phyloP scores from a whole-genome alignment of 768 basidiomycete species.

The Mrakia blollopis region DNA sequence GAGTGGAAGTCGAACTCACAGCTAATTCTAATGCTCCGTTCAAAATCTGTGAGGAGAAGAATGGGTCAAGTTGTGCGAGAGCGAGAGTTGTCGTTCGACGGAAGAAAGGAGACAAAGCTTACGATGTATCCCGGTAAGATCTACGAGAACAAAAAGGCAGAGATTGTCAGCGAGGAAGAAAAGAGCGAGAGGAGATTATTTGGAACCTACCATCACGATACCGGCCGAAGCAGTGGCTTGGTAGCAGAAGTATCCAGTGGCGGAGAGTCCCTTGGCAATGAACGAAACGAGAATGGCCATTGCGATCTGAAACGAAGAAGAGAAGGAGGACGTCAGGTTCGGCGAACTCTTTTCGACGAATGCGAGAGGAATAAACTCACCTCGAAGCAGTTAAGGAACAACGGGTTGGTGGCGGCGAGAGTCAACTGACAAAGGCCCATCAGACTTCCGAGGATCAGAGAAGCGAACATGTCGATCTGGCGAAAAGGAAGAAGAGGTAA shows the following conservation, averaged over 20 bases:
- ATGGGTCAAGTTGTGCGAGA: no score
- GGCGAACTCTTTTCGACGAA: neutral
- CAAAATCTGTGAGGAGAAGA: neutral
- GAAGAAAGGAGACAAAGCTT: neutral
- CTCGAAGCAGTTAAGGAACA: constrained; percentile 31
- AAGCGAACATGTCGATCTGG: constrained; percentile 26
- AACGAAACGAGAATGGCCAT: constrained; percentile 33
- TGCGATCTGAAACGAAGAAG: constrained; percentile 13
- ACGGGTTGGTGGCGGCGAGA: constrained; percentile 24
- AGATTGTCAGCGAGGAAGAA: neutral
- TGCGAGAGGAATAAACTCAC: neutral
- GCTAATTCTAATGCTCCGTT: constrained; percentile 24
- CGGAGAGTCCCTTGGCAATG: constrained; percentile 24
- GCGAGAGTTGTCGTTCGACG: no score
- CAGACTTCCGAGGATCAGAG: constrained; percentile 24
- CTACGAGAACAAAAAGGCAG: neutral
- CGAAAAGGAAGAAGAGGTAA: no score
- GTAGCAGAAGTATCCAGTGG: constrained; percentile 31
- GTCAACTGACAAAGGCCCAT: constrained; percentile 32
- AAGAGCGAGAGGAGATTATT: neutral
- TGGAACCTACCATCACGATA: constrained; percentile 21
- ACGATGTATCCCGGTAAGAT: neutral
- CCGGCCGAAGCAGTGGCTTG: constrained; percentile 24
- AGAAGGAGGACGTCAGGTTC: neutral
- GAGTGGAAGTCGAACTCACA: neutral